phyloP scores from a whole-genome alignment of 163 green algal genomes.

The Prototheca cutis region DNA sequence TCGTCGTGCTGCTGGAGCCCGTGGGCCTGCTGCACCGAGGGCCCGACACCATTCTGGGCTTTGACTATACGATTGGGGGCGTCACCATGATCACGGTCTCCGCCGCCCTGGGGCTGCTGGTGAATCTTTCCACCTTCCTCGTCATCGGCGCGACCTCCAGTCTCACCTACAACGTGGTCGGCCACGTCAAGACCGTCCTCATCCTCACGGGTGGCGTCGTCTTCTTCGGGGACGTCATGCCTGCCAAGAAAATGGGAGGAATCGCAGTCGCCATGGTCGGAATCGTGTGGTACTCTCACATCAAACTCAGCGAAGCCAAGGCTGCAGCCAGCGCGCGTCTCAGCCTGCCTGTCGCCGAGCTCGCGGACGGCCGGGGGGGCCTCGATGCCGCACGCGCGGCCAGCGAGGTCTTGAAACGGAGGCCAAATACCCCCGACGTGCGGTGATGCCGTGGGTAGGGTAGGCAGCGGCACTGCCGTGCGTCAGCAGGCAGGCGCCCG shows the following conservation, averaged over 20 bases:
- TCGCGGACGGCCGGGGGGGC: not conserved
- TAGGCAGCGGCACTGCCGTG: too few species aligned
- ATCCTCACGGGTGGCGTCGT: constrained; percentile 70
- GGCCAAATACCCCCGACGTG: too few species aligned
- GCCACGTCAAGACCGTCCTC: constrained; percentile 80
- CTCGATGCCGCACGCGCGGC: not conserved
- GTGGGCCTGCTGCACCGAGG: constrained; percentile 18
- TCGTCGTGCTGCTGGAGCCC: constrained; percentile 66
- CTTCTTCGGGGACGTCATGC: constrained; percentile 84
- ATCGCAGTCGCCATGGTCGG: constrained; percentile 66
- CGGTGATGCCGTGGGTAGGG: too few species aligned
- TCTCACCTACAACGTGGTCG: constrained; percentile 84
- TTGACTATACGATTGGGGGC: constrained; percentile 18
- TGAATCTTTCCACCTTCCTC: constrained; percentile 78
- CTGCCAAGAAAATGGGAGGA: constrained; percentile 60
- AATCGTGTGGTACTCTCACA: constrained; percentile 61
- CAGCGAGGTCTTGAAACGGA: too few species aligned
- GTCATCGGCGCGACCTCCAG: constrained; percentile 75
- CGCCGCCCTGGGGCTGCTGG: constrained; percentile 66
- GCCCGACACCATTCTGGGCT: constrained; percentile 38
- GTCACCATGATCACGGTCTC: constrained; percentile 48
- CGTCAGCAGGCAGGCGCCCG: too few species aligned
- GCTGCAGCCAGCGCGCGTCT: not conserved
- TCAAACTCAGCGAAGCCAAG: constrained; percentile 24
- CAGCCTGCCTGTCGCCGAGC: not conserved